phyloP scores from a whole-genome alignment of 2,329 filamentous ascomycete genomes.

The Exophiala lecanii-corni region DNA sequence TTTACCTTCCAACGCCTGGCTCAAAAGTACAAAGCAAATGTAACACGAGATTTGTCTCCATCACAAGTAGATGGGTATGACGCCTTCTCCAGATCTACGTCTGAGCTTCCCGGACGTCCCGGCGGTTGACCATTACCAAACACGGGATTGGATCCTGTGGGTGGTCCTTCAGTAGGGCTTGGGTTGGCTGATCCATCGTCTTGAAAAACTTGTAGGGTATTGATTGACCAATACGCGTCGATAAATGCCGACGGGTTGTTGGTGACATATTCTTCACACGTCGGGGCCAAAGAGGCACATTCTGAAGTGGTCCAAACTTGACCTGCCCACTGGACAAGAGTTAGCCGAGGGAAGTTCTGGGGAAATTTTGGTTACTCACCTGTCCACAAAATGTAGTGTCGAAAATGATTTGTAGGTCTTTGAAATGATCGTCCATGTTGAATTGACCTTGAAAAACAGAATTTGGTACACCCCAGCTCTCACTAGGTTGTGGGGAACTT shows the following conservation, averaged over 20 bases:
- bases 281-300: conserved; percentile 55
- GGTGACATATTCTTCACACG: conserved; percentile 67
- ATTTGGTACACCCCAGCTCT: conserved; percentile 44
- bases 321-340: conserved; percentile 19
- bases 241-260: conserved; percentile 62
- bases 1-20: not conserved
- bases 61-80: conserved; percentile 1
- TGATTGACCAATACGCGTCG: conserved; percentile 72
- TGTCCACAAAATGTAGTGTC: conserved; percentile 54
- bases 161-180: not conserved
- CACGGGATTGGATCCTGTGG: not conserved
- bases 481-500: conserved; percentile 39
- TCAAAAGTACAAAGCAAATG: not conserved
- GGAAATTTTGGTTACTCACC: conserved; percentile 12
- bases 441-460: conserved; percentile 39
- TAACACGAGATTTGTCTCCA: not conserved
- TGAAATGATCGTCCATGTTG: conserved; percentile 40
- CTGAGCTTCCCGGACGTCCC: not conserved
- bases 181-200: conserved; percentile 13
- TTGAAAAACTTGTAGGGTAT: conserved; percentile 62
- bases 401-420: conserved; percentile 43
- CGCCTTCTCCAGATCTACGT: not conserved
- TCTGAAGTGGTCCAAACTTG: conserved; percentile 26
- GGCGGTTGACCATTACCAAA: not conserved
- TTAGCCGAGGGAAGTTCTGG: not conserved